These are phyloP conservation scores for Boletellus emodensis DNA, from an alignment of 768 basidiomycete genomes.

Conservation along the genomic window DNA sequence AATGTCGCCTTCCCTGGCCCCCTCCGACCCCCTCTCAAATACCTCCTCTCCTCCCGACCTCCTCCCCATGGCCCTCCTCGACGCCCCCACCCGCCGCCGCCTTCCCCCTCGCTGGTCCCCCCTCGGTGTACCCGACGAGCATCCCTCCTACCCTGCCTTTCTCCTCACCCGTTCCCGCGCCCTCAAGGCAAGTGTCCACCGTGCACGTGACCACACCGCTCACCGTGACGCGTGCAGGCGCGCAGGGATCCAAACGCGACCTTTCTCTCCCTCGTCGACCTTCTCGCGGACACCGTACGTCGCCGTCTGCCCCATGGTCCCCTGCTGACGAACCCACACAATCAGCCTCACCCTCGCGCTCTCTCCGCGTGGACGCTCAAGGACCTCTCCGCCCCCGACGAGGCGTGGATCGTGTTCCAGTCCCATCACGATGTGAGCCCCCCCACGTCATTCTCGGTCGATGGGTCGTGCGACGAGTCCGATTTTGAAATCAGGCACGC, in stretches of 20 bases:
- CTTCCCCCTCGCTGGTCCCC: background rate
- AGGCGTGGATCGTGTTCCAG: constrained; percentile 54
- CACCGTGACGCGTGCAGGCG: constrained; percentile 13
- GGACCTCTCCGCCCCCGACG: constrained; percentile 33
- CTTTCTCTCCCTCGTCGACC: constrained; percentile 24
- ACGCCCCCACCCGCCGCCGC: no score
- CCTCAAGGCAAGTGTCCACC: constrained; percentile 41
- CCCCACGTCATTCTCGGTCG: no score
- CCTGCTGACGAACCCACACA: no score
- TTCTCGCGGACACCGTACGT: constrained; percentile 21
- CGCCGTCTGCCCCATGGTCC: no score
- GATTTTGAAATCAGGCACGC: constrained; percentile 20
- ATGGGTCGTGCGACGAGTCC: constrained; percentile 3
- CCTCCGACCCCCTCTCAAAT: constrained; percentile 23
- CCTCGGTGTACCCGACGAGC: background rate
- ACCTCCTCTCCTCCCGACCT: constrained; percentile 5
- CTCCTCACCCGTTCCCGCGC: constrained; percentile 49
- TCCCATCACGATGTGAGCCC: constrained; percentile 59
- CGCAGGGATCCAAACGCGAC: constrained; percentile 21
- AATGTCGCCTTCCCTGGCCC: constrained; percentile 29
- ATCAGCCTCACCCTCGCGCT: background rate
- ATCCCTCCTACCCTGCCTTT: constrained; percentile 36
- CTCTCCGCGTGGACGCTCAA: constrained; percentile 49
- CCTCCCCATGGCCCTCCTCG: constrained; percentile 15
- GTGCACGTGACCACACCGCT: background rate